These are phyloP conservation scores for Ostreobium quekettii DNA, from an alignment of 139 green algal species.

Conservation along the genomic window DNA sequence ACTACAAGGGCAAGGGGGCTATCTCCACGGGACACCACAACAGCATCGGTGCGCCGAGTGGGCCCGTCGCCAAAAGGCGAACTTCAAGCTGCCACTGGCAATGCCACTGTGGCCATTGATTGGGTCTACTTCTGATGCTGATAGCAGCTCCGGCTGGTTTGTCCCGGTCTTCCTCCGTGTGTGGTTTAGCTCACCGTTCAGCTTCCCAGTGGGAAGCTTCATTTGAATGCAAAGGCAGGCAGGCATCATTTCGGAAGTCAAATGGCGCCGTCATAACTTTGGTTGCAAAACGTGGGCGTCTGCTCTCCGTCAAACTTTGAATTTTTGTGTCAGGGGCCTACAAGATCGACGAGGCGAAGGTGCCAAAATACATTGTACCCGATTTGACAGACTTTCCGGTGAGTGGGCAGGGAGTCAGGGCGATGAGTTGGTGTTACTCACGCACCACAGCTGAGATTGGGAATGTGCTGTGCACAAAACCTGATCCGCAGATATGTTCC, in stretches of 20 bases:
- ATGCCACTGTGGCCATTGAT: too few relatives aligned
- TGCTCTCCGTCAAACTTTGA: too few relatives aligned
- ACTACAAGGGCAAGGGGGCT: constrained; percentile 9
- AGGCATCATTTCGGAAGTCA: not conserved
- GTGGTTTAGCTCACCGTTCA: not conserved
- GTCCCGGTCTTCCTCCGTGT: not conserved
- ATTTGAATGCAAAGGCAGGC: not conserved
- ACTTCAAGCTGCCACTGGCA: too few relatives aligned
- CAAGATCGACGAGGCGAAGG: not conserved
- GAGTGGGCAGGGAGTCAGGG: too few relatives aligned
- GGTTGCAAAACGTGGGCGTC: too few relatives aligned
- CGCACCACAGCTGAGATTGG: too few relatives aligned
- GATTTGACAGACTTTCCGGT: not conserved
- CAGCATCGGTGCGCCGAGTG: not conserved
- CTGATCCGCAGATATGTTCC: not conserved
- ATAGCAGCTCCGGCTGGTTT: not conserved
- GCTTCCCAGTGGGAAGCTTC: not conserved
- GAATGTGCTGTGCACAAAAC: not conserved
- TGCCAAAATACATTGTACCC: constrained; percentile 8
- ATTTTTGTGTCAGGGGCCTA: constrained; percentile 12
- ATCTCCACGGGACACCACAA: constrained; percentile 1
- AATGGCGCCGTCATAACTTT: too few relatives aligned
- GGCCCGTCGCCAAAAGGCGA: too few relatives aligned
- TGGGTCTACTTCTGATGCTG: not conserved
- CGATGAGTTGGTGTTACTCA: too few relatives aligned